A percentile compares a stretch with the other conserved stretches of the same genome.
Conservation (phyloP, 176 grass and related monocot genomes). For the Thalia dealbata region DNA sequence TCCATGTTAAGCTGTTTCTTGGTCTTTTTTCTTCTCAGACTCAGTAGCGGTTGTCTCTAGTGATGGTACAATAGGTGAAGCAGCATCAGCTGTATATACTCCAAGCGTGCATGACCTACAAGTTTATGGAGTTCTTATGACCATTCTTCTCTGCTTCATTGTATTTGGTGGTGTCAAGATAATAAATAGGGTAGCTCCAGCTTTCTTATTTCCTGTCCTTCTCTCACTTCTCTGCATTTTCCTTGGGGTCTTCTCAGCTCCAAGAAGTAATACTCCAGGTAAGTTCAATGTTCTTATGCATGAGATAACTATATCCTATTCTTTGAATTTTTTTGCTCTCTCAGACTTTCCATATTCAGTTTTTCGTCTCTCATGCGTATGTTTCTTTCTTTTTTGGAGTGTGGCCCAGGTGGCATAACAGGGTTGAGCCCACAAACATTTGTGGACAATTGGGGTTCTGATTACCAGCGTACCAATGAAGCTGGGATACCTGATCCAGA, state of each 20-base stretch:
- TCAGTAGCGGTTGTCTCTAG: constrained; percentile 75
- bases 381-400: constrained; percentile 2
- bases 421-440: constrained; percentile 74
- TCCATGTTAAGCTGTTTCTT: not conserved
- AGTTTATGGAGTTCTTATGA: constrained; percentile 89
- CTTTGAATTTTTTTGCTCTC: not conserved
- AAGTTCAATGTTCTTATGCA: constrained; percentile 28
- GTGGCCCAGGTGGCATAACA: constrained; percentile 55
- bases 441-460: constrained; percentile 76
- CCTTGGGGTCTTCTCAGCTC: constrained; percentile 85
- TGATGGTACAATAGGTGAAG: constrained; percentile 28
- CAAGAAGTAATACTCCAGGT: constrained; percentile 70
- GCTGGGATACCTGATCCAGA: constrained; percentile 84
- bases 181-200: constrained; percentile 89
- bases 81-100: constrained; percentile 49
- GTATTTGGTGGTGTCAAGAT: constrained; percentile 99
- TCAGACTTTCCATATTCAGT: not conserved
- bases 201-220: constrained; percentile 84
- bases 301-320: not conserved
- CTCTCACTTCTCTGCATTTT: constrained; percentile 93
- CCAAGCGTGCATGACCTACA: constrained; percentile 92
- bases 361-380: constrained; percentile 1
- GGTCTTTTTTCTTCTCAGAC: constrained; percentile 38
- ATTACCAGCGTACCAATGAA: constrained; percentile 91
- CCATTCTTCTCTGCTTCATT: constrained; percentile 89